phyloP scores from a whole-genome alignment of 768 basidiomycete species.

The Rickenella mellea region DNA sequence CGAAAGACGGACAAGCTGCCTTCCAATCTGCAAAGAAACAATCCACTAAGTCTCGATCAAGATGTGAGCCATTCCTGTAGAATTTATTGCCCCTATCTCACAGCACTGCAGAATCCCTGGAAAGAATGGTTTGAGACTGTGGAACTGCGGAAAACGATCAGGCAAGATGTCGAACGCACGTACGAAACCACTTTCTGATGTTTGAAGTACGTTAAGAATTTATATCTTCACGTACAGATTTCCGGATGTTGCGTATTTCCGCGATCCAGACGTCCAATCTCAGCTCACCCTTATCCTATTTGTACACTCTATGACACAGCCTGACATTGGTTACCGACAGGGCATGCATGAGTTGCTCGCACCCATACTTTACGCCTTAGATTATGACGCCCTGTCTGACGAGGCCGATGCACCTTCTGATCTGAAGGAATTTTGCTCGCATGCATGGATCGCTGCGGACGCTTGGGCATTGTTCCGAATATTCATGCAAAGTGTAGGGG shows the following conservation, averaged over 20 bases:
- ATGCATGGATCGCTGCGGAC: slow-evolving; percentile 72
- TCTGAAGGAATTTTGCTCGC: slow-evolving; percentile 54
- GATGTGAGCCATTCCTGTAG: slow-evolving; percentile 35
- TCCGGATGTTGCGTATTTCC: slow-evolving; percentile 93
- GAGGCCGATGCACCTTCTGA: slow-evolving; percentile 21
- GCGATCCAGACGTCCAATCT: slow-evolving; percentile 60
- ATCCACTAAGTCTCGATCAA: slow-evolving; percentile 72
- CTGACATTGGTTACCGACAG: slow-evolving; percentile 87
- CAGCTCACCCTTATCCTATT: slow-evolving; percentile 84
- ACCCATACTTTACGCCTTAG: slow-evolving; percentile 72
- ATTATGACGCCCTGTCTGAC: slow-evolving; percentile 66
- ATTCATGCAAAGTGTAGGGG: slow-evolving; percentile 71
- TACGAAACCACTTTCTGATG: slow-evolving; percentile 29
- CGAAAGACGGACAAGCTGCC: slow-evolving; percentile 11
- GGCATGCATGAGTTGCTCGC: slow-evolving; percentile 98
- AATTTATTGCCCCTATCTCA: background rate
- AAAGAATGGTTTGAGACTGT: slow-evolving; percentile 85
- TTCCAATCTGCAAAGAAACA: slow-evolving; percentile 58
- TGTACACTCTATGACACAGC: slow-evolving; percentile 69
- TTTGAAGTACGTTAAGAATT: background rate
- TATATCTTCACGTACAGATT: slow-evolving; percentile 45
- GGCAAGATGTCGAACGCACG: slow-evolving; percentile 95
- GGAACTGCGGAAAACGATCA: slow-evolving; percentile 81
- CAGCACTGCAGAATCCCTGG: slow-evolving; percentile 74
- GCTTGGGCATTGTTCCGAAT: slow-evolving; percentile 74